phyloP scores from a whole-genome alignment of 2,329 filamentous ascomycete species.

The Stemphylium beticola region DNA sequence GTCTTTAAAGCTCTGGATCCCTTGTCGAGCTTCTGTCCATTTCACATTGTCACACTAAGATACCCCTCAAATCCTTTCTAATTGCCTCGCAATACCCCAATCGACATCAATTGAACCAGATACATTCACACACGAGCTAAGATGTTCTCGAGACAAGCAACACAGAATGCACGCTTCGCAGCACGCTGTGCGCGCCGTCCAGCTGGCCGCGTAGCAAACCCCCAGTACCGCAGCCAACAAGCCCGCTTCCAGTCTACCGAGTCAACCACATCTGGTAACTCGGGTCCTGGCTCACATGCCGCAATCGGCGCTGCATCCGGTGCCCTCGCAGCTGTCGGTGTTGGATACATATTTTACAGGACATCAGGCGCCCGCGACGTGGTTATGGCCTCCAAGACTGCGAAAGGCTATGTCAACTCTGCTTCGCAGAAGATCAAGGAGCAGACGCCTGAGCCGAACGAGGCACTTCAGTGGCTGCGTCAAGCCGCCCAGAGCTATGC shows the following conservation, averaged over 20 bases:
- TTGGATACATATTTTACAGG: slow-evolving; percentile 61
- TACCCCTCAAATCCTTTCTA: slow-evolving; percentile 10
- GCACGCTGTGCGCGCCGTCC: slow-evolving; percentile 40
- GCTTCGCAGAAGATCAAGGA: slow-evolving; percentile 67
- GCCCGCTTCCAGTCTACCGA: slow-evolving; percentile 44
- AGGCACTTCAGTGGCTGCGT: slow-evolving; percentile 70
- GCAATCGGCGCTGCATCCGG: slow-evolving; percentile 59
- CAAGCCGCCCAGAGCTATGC: slow-evolving; percentile 72
- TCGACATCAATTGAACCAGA: slow-evolving; percentile 7
- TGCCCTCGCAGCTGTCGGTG: slow-evolving; percentile 54
- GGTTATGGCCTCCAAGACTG: slow-evolving; percentile 59
- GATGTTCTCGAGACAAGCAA: slow-evolving; percentile 45
- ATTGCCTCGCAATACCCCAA: neutral
- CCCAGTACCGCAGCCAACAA: slow-evolving; percentile 36
- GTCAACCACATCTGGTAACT: slow-evolving; percentile 27
- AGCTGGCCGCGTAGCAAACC: slow-evolving; percentile 30
- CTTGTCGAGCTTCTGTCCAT: neutral
- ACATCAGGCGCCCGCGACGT: slow-evolving; percentile 59
- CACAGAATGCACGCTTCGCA: slow-evolving; percentile 39
- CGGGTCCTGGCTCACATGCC: slow-evolving; percentile 45
- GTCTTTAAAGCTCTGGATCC: slow-evolving; percentile 13
- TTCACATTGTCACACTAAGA: slow-evolving; percentile 7
- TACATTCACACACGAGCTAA: slow-evolving; percentile 3
- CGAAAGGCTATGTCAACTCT: slow-evolving; percentile 65
- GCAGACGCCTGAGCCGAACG: slow-evolving; percentile 68